Evolutionary conservation across 305 asterid species (phyloP), one percentile per base, ranked within the genome.

Genomic region (Euphrasia arctica): DNA sequence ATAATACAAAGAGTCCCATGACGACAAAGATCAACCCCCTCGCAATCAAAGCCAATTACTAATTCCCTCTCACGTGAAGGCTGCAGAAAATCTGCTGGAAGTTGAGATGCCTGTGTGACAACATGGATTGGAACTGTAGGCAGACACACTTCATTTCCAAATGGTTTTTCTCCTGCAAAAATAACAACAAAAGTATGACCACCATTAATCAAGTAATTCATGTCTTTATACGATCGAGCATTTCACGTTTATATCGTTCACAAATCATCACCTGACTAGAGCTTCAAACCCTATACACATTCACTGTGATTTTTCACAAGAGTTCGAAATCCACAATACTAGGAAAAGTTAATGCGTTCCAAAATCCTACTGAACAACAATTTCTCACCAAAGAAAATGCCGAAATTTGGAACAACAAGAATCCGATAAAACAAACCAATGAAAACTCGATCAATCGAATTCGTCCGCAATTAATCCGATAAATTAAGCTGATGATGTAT

Each of bases 11-110:
- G 95, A 60, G 85, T 70, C 75, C 97, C 97, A 63, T 85, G 67
- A 69, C 99, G 96, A 73, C 97, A 88, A 56, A 93, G 99, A 78
- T 93, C 95, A 72, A 82, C 96, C 78, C 99, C 99, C 82, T 93
- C 99, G 79, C 96, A 93, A 67, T 93, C 99, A 60, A 93, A 85
- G 80, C 99, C 99, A 68, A 93, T 81, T 54, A 87, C 89, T 63
- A 93, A 66, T 73, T 80, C 74, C 65, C 22, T 82, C 70, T 83
- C 90, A 67, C 67, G 65, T 51, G 97, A 84, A 72, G 99, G 99
- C 76, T 88, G 87, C 82, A 93, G 80, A 73, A 93, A 93, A 50
- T 87, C 99, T 60, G 68, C 80, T 49, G 99, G 99, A 73, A 93
- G 96, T 71, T 93, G 92, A 67, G 84, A 78, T 70, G 91, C 86